A percentile compares a stretch with the other conserved stretches of the same genome.
Conservation (phyloP, 345 rosid genomes). For the Eucalyptus caleyi region DNA sequence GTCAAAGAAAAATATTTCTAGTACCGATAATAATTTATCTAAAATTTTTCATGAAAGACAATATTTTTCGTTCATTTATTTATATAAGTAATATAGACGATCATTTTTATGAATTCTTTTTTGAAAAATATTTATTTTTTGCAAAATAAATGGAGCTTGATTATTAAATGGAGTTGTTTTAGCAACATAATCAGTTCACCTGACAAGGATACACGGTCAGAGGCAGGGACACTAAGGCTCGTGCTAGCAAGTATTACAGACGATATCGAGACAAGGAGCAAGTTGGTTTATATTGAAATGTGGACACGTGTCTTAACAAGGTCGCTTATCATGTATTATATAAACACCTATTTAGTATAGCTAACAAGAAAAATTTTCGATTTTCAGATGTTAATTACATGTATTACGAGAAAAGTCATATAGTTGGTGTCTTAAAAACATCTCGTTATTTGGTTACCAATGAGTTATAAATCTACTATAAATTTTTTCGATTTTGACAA, state of each 20-base stretch:
- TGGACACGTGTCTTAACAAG: background rate
- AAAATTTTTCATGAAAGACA: rapidly evolving
- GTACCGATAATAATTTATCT: rapidly evolving
- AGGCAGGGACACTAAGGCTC: background rate
- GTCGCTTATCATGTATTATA: background rate
- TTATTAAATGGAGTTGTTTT: too few relatives aligned
- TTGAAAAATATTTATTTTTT: too few relatives aligned
- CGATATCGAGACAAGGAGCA: too few relatives aligned
- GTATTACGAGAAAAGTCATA: background rate
- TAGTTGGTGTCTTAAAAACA: background rate
- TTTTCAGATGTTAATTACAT: background rate
- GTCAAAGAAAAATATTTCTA: too few relatives aligned
- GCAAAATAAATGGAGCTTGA: background rate
- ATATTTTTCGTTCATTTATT: too few relatives aligned
- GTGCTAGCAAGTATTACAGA: background rate
- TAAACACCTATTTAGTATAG: background rate
- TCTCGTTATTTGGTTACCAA: background rate
- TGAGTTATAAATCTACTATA: rapidly evolving
- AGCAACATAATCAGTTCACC: background rate
- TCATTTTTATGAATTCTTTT: too few relatives aligned
- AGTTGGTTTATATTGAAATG: background rate
- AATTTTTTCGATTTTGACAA: rapidly evolving
- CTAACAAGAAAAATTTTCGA: background rate
- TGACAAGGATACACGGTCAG: background rate
- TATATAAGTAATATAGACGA: rapidly evolving